A percentile compares a stretch with the other conserved stretches of the same genome.
These are phyloP conservation scores for Lipomyces chichibuensis DNA, from an alignment of 805 yeast species.

Conservation along the genomic window DNA sequence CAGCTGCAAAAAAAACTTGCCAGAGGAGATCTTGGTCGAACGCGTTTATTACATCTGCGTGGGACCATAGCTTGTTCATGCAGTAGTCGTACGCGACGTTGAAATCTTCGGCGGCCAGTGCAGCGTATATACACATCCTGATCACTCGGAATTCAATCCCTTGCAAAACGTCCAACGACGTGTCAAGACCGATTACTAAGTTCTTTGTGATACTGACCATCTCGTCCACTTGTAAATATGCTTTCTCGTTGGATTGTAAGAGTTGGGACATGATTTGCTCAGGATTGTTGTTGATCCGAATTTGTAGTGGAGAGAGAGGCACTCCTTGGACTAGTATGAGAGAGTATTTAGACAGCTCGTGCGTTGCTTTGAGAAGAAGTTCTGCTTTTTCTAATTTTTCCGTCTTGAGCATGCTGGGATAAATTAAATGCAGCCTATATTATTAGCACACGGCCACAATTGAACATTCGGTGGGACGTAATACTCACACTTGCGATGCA, in stretches of 20 bases:
- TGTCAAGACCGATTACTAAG: slow-evolving; percentile 19
- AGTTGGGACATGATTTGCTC: slow-evolving; percentile 40
- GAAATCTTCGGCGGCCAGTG: slow-evolving; percentile 66
- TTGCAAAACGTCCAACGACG: slow-evolving; percentile 5
- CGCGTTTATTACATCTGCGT: slow-evolving; percentile 26
- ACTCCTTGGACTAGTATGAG: slow-evolving; percentile 40
- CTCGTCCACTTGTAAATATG: slow-evolving; percentile 40
- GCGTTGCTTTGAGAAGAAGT: slow-evolving; percentile 39
- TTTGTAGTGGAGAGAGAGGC: slow-evolving; percentile 40
- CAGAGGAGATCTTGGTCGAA: slow-evolving; percentile 52
- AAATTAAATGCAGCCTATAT: slow-evolving; percentile 35
- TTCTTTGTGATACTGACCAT: slow-evolving; percentile 31
- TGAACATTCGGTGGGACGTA: background rate
- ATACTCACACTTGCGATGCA: slow-evolving; percentile 41
- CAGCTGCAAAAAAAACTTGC: slow-evolving; percentile 76
- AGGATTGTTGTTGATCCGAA: slow-evolving; percentile 37
- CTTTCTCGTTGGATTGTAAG: slow-evolving; percentile 41
- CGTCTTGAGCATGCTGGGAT: slow-evolving; percentile 14
- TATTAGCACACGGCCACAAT: background rate
- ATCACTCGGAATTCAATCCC: slow-evolving; percentile 25
- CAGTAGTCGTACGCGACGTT: slow-evolving; percentile 54
- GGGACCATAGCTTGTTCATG: slow-evolving; percentile 31
- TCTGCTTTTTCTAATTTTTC: slow-evolving; percentile 34
- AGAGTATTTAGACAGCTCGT: slow-evolving; percentile 40
- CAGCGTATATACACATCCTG: slow-evolving; percentile 63